Base-by-base conservation (phyloP, 164 flowering plant species). In the Cinnamomum chago region DNA sequence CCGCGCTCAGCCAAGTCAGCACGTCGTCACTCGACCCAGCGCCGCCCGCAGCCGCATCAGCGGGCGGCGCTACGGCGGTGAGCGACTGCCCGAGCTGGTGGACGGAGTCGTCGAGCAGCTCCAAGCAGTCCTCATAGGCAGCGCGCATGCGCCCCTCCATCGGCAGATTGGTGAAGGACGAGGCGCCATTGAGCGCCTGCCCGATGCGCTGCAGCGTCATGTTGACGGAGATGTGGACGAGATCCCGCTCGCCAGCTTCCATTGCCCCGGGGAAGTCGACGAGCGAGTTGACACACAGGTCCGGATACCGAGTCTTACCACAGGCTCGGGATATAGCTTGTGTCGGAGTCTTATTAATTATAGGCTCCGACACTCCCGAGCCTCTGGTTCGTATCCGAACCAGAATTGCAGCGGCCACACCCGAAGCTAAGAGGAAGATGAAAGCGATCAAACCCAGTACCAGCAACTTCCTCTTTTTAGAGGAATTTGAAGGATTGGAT, bases 1-100 rank as follows among this genome's bases (percentile, higher is more conserved):
- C 93, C 2, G 97, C 88, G 82, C 97, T 91, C 62, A 94, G 89
- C 99, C 99, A 96, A 70, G 97, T 96, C 86, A 85, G 1, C 76
- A 91, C 94, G 79, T 96, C 98, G 51, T 85, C 79, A 0, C 78
- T 66, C 1, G 88, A 75, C 9, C 84, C 52, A 50, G 52, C 23
- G 27, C 9, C 50, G 68, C 3, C 51, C 5, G 11, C 62, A 25
- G 52, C 18, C 15, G 23, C 65, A n/a, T n/a, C n/a, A n/a, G 78
- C 2, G 7, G 82, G 52, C 18, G 83, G 71, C 7, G 72, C 62
- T 64, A 87, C 82, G 72, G 89, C 73, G 76, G 12, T 7, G 20
- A 94, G 84, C 0, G 99, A 85, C 5, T 84, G 82, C 1, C 86
- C 47, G 75, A 95, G 88, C 20, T 86, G 90, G 75, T 92, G 88